phyloP scores from a whole-genome alignment of 768 basidiomycete species.

The Lentinula edodes region DNA sequence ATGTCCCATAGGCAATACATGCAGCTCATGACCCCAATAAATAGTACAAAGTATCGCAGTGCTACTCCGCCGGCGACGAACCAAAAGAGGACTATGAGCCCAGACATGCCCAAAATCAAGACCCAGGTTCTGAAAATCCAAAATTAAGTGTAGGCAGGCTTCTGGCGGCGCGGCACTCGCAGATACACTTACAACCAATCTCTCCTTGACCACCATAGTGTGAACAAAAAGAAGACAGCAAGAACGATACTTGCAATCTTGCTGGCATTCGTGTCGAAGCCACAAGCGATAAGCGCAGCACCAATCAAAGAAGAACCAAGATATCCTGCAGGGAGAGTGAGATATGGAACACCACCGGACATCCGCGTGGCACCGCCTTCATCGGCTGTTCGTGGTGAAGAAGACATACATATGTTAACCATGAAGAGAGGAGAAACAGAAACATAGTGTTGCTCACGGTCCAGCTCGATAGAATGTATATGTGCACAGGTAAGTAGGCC shows the following conservation, averaged over 20 bases:
- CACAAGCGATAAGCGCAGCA: slow-evolving; percentile 82
- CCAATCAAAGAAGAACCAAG: slow-evolving; percentile 10
- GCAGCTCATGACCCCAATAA: slow-evolving; percentile 85
- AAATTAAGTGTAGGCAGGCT: not conserved
- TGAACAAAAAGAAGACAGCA: slow-evolving; percentile 82
- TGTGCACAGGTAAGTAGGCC: slow-evolving; percentile 82
- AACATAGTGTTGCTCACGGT: slow-evolving; percentile 50
- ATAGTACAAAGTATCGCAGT: slow-evolving; percentile 75
- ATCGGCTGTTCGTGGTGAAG: slow-evolving; percentile 45
- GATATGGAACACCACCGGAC: slow-evolving; percentile 79
- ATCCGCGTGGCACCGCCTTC: slow-evolving; percentile 86
- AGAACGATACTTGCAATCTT: slow-evolving; percentile 78
- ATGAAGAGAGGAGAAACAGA: not conserved
- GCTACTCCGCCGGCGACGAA: slow-evolving; percentile 72
- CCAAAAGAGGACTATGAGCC: slow-evolving; percentile 78
- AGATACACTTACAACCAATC: slow-evolving; percentile 57
- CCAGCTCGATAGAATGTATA: slow-evolving; percentile 81
- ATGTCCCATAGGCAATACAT: slow-evolving; percentile 89
- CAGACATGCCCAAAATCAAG: slow-evolving; percentile 74
- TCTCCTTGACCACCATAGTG: slow-evolving; percentile 81
- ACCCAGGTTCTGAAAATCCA: slow-evolving; percentile 59
- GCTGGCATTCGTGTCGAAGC: slow-evolving; percentile 84
- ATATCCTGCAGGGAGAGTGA: slow-evolving; percentile 63
- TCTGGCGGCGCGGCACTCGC: not conserved
- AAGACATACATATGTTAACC: not conserved